Base-by-base conservation (phyloP, 2,329 filamentous ascomycete species). In the Aspergillus hiratsukae region DNA sequence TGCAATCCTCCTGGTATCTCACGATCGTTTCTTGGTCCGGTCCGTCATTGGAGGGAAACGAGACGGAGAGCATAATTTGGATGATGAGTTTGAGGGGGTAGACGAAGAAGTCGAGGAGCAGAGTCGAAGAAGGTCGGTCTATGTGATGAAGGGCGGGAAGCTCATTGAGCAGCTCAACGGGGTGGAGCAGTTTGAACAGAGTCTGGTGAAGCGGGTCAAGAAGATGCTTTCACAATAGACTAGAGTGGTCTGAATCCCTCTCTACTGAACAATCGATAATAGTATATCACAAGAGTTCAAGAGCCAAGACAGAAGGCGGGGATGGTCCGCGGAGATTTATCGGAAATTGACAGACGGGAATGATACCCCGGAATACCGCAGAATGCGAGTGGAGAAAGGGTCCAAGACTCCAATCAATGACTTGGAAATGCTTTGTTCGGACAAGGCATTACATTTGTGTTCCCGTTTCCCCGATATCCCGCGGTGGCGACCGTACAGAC, bases 11-110 rank as follows among this genome's bases (percentile, higher is more conserved):
- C 75, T 94, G 4, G 87, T 94, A 4, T 91, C 86, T 37, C 91
- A 95, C 75, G 90, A 95, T 70, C 80, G 91, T 31, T 95, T 89
- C 80, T 87, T 95, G 65, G 82, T 94, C 75, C 81, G 87, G 48
- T 85, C 85, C 2, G 88, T 88, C 0, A 79, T 94, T 1, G 87
- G 90, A 67, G 87, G 87, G 0, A 72, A 81, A 49, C 67, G 75
- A 14, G 76, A 74, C 21, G 68, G 66, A 1, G 80, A 72, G 21
- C 63, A 69, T 29, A 64, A 63, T 23, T 51, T 73, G 4, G 73
- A 76, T 14, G 77, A 76, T 1, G 76, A 77, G 2, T 80, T 77
- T 17, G 75, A 79, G 17, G 77, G 74, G 0, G 73, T 75, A 0
- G 79, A 79, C 2, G 78, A 79, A 45, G 78, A 79, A 52, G 75